These are phyloP conservation scores for Tetrahymena malaccensis DNA, from an alignment of 73 alveolate genomes.

Conservation along the genomic window DNA sequence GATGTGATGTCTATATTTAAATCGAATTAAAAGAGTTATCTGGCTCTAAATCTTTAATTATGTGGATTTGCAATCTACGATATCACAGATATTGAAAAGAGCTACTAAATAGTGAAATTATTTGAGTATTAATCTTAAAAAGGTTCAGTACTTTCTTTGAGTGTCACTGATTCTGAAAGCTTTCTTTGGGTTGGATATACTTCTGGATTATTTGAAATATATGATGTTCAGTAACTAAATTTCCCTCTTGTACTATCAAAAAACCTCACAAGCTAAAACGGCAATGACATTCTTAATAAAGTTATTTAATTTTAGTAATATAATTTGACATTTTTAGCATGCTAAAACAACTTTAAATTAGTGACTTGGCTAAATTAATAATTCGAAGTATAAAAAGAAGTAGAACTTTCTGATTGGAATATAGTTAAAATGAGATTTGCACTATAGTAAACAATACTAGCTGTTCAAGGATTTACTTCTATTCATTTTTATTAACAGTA, in stretches of 20 bases:
- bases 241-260: neutral
- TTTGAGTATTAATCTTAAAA: neutral
- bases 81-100: neutral
- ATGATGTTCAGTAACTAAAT: neutral
- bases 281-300: neutral
- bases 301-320: neutral
- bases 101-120: neutral
- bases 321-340: neutral
- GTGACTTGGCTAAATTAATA: neutral
- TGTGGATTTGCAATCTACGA: neutral
- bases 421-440: neutral
- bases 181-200: neutral
- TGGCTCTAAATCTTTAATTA: neutral
- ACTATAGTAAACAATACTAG: neutral
- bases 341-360: neutral
- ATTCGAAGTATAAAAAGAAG: neutral
- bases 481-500: too few relatives aligned
- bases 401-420: neutral
- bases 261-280: neutral
- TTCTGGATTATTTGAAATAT: neutral
- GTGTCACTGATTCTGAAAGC: neutral
- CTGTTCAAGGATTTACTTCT: neutral
- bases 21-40: neutral
- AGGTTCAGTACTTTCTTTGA: neutral
- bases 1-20: neutral